Evolutionary conservation across 257 asterid genomes (phyloP), one percentile per base, ranked within the genome.

Genomic region (Solanum sejunctum): DNA sequence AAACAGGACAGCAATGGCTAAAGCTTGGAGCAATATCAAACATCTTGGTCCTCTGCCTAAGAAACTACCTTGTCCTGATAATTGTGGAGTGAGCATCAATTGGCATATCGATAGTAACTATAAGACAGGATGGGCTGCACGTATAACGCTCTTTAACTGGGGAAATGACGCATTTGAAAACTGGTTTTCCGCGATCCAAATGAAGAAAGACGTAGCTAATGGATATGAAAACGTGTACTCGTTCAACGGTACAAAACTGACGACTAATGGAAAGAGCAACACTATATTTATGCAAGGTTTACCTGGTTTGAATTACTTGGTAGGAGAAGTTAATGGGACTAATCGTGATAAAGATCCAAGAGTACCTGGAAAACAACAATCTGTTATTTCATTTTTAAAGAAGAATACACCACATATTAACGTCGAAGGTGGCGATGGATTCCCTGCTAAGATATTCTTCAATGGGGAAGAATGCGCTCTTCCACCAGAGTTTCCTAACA

Each of bases 91-190:
- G 81, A 93, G 96, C 91, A 88, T 96, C 60, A 96, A 96, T 88
- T 95, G 99, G 99, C 99, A 96, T 87, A 57, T 96, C 0, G 98
- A 96, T 41, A 89, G 97, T 3, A 98, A 95, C 71, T 93, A 89
- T 87, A 94, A 90, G 63, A 86, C 45, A 39, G 98, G 99, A 23
- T 96, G 98, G 98, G 90, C 99, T 1, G 97, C 98, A 2, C 80
- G 99, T 26, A 88, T 96, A 85, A 96, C 99, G 0, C 89, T 96
- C 4, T 96, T 96, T 89, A 96, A 96, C 86, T 96, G 99, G 99
- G 94, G 89, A 0, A 91, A 90, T 21, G 23, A 28, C 1, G 47
- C 94, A 0, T 96, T 90, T 23, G 87, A 88, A 3, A 92, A 96
- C 69, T 96, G 99, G 99, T 96, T 86, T 87, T 10, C 97, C 4